Evolutionary conservation across 139 green algal species (phyloP).

Genomic region (Chlorella sp.): DNA sequence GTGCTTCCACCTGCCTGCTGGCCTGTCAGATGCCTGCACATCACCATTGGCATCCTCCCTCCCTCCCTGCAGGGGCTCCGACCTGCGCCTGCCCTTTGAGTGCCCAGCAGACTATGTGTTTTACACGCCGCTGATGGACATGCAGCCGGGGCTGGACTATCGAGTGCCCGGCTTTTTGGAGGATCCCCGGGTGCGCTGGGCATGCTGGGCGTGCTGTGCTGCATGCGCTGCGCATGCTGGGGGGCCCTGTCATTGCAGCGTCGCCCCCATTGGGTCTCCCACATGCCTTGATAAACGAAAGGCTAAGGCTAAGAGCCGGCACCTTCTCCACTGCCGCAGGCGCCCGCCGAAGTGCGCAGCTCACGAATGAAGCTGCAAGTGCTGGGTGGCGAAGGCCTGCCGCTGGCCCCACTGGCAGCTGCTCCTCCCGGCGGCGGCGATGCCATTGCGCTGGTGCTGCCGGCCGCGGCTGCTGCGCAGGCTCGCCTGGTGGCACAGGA

Average conservation of each 20-base stretch:
- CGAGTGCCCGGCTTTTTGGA: conserved; percentile 25
- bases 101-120: conserved; percentile 39
- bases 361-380: neutral
- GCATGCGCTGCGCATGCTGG: too few relatives aligned
- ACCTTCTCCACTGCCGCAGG: conserved; percentile 2
- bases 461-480: neutral
- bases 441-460: too few relatives aligned
- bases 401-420: neutral
- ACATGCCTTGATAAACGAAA: too few relatives aligned
- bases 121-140: neutral
- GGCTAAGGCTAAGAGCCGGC: too few relatives aligned
- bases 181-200: neutral
- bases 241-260: too few relatives aligned
- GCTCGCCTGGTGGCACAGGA: too few relatives aligned
- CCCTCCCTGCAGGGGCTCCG: conserved; percentile 8
- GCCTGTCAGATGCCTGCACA: too few relatives aligned
- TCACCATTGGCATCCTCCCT: neutral
- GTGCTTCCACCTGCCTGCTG: too few relatives aligned
- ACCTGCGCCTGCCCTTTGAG: conserved; percentile 39
- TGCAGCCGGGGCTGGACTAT: neutral
- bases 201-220: neutral
- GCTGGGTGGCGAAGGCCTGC: neutral
- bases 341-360: neutral
- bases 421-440: neutral
- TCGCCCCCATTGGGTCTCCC: too few relatives aligned